Evolutionary conservation across 2,329 filamentous ascomycete species (phyloP).

Genomic region (Colletotrichum australisinense): DNA sequence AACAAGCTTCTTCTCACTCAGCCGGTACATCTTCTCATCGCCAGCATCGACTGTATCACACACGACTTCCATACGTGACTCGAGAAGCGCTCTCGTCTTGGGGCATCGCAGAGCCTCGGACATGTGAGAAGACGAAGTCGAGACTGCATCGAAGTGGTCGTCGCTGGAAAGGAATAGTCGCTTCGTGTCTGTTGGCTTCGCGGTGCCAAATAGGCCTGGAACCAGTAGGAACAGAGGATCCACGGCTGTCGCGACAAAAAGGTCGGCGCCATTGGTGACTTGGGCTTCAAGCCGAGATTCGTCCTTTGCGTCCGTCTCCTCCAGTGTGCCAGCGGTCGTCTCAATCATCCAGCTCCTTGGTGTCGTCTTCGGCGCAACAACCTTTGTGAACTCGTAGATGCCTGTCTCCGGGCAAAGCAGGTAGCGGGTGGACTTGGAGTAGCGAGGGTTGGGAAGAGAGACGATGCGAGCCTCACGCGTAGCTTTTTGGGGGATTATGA

Average conservation of each 20-base stretch:
- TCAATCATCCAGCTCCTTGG: conserved; percentile 74
- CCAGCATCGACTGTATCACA: conserved; percentile 88
- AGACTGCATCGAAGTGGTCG: conserved; percentile 76
- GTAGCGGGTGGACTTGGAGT: conserved; percentile 66
- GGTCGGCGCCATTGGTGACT: conserved; percentile 73
- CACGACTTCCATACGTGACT: conserved; percentile 74
- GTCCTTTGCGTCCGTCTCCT: conserved; percentile 36
- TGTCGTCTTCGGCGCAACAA: conserved; percentile 62
- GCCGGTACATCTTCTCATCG: conserved; percentile 85
- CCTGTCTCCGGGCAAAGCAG: conserved; percentile 71
- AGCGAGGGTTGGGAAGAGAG: conserved; percentile 69
- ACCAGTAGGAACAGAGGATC: conserved; percentile 88
- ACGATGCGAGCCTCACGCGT: conserved; percentile 67
- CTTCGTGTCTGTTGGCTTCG: conserved; percentile 61
- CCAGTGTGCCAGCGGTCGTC: conserved; percentile 35
- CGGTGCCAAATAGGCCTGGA: conserved; percentile 70
- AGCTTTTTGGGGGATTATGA: conserved; percentile 70
- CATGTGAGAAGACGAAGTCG: conserved; percentile 67
- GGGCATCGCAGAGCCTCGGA: conserved; percentile 64
- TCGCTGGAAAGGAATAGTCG: conserved; percentile 76
- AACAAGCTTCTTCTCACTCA: conserved; percentile 79
- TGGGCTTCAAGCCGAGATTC: conserved; percentile 38
- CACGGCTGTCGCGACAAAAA: conserved; percentile 86
- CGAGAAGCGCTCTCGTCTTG: conserved; percentile 63
- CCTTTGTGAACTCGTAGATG: conserved; percentile 73